Evolutionary conservation across 768 basidiomycete genomes (phyloP).

Genomic region (Rhodosporidiobolus sp.): DNA sequence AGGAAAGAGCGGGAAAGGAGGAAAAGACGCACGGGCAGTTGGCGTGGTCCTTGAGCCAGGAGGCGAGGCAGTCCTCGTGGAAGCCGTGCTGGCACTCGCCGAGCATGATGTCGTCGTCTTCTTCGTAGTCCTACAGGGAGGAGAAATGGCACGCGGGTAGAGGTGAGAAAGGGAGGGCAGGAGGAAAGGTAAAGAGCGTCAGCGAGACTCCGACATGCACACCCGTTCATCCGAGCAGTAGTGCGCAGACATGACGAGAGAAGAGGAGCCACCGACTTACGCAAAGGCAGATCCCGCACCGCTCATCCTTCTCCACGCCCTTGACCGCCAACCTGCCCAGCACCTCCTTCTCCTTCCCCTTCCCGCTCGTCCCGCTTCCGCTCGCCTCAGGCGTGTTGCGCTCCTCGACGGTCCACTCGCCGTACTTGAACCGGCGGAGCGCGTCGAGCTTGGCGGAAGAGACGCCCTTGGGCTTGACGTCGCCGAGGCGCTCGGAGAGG

Average conservation of each 20-base stretch:
- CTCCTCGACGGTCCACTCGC: constrained; percentile 23
- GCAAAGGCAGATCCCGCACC: constrained; percentile 30
- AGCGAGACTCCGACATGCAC: no score
- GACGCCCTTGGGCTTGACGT: constrained; percentile 38
- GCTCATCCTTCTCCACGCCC: constrained; percentile 33
- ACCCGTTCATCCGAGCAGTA: not conserved
- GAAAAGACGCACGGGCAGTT: constrained; percentile 19
- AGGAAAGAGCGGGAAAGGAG: not conserved
- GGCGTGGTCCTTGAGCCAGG: constrained; percentile 6
- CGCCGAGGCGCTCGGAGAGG: constrained; percentile 38
- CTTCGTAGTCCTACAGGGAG: constrained; percentile 35
- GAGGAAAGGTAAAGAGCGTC: no score
- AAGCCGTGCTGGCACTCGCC: constrained; percentile 34
- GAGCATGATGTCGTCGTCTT: constrained; percentile 31
- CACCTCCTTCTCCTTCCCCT: constrained; percentile 3
- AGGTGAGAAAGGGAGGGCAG: no score
- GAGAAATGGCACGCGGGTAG: no score
- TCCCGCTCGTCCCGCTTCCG: constrained; percentile 1
- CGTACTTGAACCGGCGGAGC: constrained; percentile 30
- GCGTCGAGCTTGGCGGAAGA: constrained; percentile 1
- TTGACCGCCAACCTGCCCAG: constrained; percentile 15
- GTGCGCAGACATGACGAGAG: no score
- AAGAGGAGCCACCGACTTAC: constrained; percentile 2
- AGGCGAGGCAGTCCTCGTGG: constrained; percentile 35
- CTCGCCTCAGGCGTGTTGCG: not conserved